Percentiles rank a stretch among this genome's conserved stretches.
Conservation (phyloP, 208 protist genomes). For the Acanthamoeba sp. region DNA sequence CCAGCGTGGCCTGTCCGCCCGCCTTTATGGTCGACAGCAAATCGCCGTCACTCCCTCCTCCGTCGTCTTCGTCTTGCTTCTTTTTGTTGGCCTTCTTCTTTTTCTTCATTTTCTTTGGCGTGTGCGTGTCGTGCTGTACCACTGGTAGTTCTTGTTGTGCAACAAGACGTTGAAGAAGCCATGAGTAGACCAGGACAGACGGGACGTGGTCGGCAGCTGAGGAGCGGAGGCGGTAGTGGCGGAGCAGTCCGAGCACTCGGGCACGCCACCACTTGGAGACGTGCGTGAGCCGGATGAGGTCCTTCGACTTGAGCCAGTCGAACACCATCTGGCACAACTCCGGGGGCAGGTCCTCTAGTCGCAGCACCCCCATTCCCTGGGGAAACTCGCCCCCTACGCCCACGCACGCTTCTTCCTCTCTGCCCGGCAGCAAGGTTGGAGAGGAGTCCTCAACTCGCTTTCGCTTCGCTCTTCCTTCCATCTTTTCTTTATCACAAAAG, state of each 20-base stretch:
- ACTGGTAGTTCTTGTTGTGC: neutral
- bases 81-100: neutral
- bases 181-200: neutral
- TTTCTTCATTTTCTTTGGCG: neutral
- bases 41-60: too few relatives aligned
- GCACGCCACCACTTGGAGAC: neutral
- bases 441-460: too few relatives aligned
- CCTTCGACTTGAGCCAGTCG: neutral
- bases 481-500: too few relatives aligned
- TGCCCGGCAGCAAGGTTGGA: too few relatives aligned
- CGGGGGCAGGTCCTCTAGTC: neutral
- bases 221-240: neutral
- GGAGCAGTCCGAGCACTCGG: neutral
- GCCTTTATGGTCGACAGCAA: neutral
- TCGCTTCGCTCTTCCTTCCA: too few relatives aligned
- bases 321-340: neutral
- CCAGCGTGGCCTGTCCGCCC: neutral
- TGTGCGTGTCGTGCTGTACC: too few relatives aligned
- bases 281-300: conserved; percentile 20
- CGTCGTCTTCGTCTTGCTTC: neutral
- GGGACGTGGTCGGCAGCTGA: neutral
- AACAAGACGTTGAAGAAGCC: neutral
- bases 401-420: too few relatives aligned
- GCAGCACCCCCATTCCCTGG: neutral
- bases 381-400: too few relatives aligned